Evolutionary conservation across 192 early-diverging fungal species (phyloP), one percentile per base, ranked within the genome.

Genomic region (Entophlyctis luteolus): DNA sequence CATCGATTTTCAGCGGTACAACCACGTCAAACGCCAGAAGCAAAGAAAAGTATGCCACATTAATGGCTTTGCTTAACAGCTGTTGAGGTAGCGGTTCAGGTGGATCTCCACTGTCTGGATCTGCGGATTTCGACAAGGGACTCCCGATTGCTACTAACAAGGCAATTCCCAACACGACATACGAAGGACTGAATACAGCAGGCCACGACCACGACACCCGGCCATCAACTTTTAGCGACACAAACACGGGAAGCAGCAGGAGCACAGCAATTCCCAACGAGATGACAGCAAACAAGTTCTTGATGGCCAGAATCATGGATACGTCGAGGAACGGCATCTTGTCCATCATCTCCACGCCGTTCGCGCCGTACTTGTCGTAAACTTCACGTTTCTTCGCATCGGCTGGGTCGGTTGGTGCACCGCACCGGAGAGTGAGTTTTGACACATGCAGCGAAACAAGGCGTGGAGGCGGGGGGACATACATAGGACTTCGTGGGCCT

Each of bases 321-420:
- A 80, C 75, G 55, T 81, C 78, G 55, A 81, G 42, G 67, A 85
- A 81, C 32, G 76, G 76, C 29, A 72, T 34, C 16, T 74, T 52
- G 36, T 62, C 76, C 70, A 77, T 72, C 68, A 81, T 79, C 53
- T 55, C 35, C 8, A 83, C 65, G 48, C 81, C 79, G 38, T 71
- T 71, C 66, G 83, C 79, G 32, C 79, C 81, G 67, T 95, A 94
- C 67, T 87, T 86, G 79, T 96, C 93, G 75, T 95, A 98, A 20
- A 98, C 85, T 29, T 86, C 68, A 14, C 94, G 85, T 66, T 90
- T 92, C 67, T 95, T 88, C 35, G 60, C 68, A 56, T 81, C 81
- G 28, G 67, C 72, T 78, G 29, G 20, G 72, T 45, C 75, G 32
- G 75, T 72, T n/a, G 38, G 73, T 28, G 75, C 70, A 57, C 72